Evolutionary conservation across 345 rosid species (phyloP).

Genomic region (Populus nigra): DNA sequence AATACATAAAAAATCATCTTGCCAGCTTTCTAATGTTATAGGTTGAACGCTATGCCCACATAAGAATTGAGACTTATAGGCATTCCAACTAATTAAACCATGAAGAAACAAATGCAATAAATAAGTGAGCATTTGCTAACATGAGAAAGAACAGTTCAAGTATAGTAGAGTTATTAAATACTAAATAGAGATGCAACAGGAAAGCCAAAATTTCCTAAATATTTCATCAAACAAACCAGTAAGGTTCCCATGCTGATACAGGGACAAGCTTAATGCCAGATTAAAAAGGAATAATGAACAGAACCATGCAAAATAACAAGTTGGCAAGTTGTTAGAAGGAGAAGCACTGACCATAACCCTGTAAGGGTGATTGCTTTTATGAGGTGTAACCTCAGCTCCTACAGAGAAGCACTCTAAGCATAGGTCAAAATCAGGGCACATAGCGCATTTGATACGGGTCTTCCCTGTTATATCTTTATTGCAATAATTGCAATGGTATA

Average conservation of each 20-base stretch:
- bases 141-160: background rate
- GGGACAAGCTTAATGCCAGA: background rate
- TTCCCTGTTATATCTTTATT: slow-evolving; percentile 90
- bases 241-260: background rate
- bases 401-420: slow-evolving; percentile 94
- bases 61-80: background rate
- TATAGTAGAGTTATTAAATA: background rate
- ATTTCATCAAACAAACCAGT: background rate
- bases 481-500: slow-evolving; percentile 96
- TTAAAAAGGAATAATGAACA: background rate
- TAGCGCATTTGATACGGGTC: slow-evolving; percentile 86
- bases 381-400: slow-evolving; percentile 91
- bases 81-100: background rate
- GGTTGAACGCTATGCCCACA: background rate
- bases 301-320: background rate
- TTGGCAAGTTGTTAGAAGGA: slow-evolving; percentile 6
- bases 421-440: slow-evolving; percentile 94
- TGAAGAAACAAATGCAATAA: background rate
- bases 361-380: slow-evolving; percentile 78
- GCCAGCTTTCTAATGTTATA: slow-evolving; percentile 4
- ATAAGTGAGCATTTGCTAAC: background rate
- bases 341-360: slow-evolving; percentile 83
- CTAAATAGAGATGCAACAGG: background rate
- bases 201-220: background rate
- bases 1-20: background rate